Conservation (phyloP, 192 early-diverging fungal species). For the Haplosporangium gracile region DNA sequence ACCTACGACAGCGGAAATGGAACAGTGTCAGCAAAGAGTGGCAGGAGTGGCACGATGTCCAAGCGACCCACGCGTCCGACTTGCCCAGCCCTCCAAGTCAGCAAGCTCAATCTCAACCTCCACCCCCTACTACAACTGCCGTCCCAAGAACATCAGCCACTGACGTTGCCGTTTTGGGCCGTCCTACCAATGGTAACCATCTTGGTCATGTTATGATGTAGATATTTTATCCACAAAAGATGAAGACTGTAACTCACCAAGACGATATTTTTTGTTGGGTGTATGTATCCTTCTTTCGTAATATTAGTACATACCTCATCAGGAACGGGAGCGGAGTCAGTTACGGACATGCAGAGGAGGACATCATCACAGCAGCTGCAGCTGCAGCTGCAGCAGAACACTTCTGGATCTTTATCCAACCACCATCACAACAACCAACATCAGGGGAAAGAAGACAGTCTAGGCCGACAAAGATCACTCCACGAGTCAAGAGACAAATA, state of each 20-base stretch:
- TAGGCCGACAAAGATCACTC: slow-evolving; percentile 42
- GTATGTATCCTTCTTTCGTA: slow-evolving; percentile 2
- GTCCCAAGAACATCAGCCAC: background rate
- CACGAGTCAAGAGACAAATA: slow-evolving; percentile 12
- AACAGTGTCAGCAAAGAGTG: slow-evolving; percentile 47
- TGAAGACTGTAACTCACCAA: background rate
- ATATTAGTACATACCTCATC: background rate
- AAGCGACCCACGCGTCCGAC: slow-evolving; percentile 33
- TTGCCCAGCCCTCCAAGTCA: background rate
- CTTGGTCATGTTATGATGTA: background rate
- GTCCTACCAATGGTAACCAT: background rate
- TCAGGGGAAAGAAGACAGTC: background rate
- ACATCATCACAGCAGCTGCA: background rate
- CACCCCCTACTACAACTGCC: background rate
- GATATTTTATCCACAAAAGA: background rate
- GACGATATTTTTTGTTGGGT: background rate
- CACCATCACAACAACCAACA: background rate
- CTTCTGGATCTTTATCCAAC: background rate
- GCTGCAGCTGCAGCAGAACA: background rate
- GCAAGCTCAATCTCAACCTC: background rate
- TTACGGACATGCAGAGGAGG: background rate
- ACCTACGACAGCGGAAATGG: slow-evolving; percentile 47
- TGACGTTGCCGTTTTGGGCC: background rate
- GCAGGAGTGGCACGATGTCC: slow-evolving; percentile 56
- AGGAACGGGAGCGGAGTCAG: background rate